Base-by-base conservation (phyloP, 1,284 basidiomycete genomes). In the Volvariella volvacea region DNA sequence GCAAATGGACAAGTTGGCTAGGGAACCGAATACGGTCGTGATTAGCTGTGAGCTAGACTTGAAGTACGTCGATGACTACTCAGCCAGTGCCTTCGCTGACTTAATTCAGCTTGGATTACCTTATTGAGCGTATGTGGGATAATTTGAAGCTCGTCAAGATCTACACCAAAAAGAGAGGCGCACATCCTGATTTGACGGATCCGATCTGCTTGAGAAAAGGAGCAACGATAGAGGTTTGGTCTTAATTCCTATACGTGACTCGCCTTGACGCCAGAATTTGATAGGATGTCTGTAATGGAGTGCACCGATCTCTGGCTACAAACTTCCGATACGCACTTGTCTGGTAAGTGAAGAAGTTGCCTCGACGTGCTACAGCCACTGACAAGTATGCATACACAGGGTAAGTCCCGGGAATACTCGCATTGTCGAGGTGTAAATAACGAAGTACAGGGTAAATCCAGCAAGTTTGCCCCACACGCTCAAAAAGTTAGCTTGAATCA, bases 111-210 rank as follows among this genome's bases (percentile, higher is more conserved):
- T 66, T 98, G 47, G 87, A 92, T 59, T 88, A 90, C 61, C 74
- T 98, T 22, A 76, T 94, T 48, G 92, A 92, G 50, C 75, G 83
- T 33, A 90, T 97, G 50, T 98, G 95, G 94, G 85, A 87, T 48
- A 82, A 90, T 50, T 74, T 94, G 15, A 73, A 76, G 31, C 76
- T 94, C 15, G 92, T 94, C 42, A 93, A 92, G 64, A 82, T 97
- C 44, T 98, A 97, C 66, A 97, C 94, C 1, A 98, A 97, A 68
- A 94, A 94, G 64, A 78, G 95, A 39, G 95, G 94, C n/a, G 88
- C 76, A 25, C 88, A 88, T 53, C 92, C 95, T 2, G 95, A 98
- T 61, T 66, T 98, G 15, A 67, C 73, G 1, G 95, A 98, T 64
- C 95, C 95, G n/a, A 83, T 98, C 41, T 94, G 93, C 60, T 67